A percentile compares a stretch with the other conserved stretches of the same genome.
These are phyloP conservation scores for Talaromyces nanjingensis DNA, from an alignment of 495 filamentous ascomycete species.

Conservation along the genomic window DNA sequence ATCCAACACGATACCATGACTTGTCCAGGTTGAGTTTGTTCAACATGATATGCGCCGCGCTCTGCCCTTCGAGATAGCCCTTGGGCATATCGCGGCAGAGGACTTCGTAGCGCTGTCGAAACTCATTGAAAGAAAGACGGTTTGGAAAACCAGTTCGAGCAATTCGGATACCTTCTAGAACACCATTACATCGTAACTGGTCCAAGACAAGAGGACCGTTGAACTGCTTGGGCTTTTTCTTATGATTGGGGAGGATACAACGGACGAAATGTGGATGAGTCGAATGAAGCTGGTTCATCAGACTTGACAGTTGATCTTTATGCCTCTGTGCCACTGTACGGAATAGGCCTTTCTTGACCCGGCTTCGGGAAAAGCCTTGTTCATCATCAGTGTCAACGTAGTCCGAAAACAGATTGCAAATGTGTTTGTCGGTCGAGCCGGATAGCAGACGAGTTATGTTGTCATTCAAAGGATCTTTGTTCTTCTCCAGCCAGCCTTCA, in stretches of 20 bases:
- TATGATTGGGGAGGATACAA: conserved; percentile 97
- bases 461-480: conserved; percentile 97
- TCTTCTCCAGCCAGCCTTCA: conserved; percentile 95
- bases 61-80: conserved; percentile 86
- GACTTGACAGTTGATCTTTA: conserved; percentile 89
- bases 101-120: conserved; percentile 95
- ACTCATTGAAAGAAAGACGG: conserved; percentile 83
- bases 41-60: conserved; percentile 75
- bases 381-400: conserved; percentile 70
- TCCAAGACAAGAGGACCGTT: conserved; percentile 85
- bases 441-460: conserved; percentile 87
- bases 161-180: conserved; percentile 95
- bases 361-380: conserved; percentile 55
- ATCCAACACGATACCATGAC: conserved; percentile 82
- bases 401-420: conserved; percentile 80
- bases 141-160: conserved; percentile 98
- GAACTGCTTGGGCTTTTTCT: conserved; percentile 92
- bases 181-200: conserved; percentile 96
- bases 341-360: conserved; percentile 97
- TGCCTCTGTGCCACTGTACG: conserved; percentile 94
- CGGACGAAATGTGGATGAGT: conserved; percentile 98
- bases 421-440: conserved; percentile 70
- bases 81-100: conserved; percentile 84
- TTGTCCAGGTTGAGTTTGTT: conserved; percentile 80
- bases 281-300: conserved; percentile 93